Evolutionary conservation across 225 moss, liverwort and hornwort species (phyloP).

Genomic region (Thuidium tamariscinum): DNA sequence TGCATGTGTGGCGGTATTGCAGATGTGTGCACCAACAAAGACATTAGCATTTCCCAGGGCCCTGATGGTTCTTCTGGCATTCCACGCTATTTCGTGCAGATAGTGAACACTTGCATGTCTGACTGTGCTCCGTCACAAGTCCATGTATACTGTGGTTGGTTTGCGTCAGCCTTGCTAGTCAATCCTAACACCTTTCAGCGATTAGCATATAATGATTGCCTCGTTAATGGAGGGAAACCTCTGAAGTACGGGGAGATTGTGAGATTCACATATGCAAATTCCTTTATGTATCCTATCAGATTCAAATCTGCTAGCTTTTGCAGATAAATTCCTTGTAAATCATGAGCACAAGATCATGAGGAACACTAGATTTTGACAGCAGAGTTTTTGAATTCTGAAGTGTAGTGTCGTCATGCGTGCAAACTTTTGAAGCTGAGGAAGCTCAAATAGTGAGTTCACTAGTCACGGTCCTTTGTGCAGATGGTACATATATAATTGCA

Average conservation of each 20-base stretch:
- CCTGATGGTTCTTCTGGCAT: constrained; percentile 48
- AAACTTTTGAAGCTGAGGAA: not conserved
- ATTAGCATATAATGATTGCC: constrained; percentile 30
- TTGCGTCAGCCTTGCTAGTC: constrained; percentile 39
- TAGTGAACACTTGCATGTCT: constrained; percentile 47
- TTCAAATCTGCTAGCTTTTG: constrained; percentile 37
- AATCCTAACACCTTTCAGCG: constrained; percentile 32
- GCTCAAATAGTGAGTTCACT: not conserved
- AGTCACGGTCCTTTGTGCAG: not conserved
- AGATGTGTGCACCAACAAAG: constrained; percentile 52
- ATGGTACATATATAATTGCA: not conserved
- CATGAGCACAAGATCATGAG: not conserved
- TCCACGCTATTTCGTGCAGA: constrained; percentile 46
- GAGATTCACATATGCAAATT: constrained; percentile 39
- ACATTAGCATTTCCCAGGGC: constrained; percentile 52
- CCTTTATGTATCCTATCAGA: constrained; percentile 39
- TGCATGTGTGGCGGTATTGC: constrained; percentile 52
- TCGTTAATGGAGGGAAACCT: constrained; percentile 36
- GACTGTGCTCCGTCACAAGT: constrained; percentile 41
- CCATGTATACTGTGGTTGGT: constrained; percentile 42
- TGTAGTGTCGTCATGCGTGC: not conserved
- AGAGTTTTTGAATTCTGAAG: not conserved
- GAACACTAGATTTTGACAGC: not conserved
- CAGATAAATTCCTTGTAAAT: constrained; percentile 10
- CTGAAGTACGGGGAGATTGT: constrained; percentile 29